A percentile compares a stretch with the other conserved stretches of the same genome.
These are phyloP conservation scores for Lactifluus echinatus DNA, from an alignment of 768 basidiomycete species.

Conservation along the genomic window DNA sequence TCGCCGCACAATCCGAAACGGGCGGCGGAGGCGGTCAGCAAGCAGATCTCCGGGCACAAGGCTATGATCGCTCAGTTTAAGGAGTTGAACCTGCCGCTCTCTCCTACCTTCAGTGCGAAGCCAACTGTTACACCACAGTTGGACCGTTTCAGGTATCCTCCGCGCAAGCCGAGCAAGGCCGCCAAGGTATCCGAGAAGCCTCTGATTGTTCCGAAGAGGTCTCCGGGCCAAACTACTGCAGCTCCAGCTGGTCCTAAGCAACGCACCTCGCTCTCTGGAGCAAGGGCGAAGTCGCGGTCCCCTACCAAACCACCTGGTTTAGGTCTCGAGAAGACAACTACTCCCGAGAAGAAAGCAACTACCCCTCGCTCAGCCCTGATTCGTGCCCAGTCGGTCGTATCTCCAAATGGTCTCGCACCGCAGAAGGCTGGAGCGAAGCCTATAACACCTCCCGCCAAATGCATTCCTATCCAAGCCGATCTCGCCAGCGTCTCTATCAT, in stretches of 20 bases:
- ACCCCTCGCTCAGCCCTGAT: not conserved
- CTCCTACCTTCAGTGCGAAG: constrained; percentile 2
- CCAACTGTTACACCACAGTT: not conserved
- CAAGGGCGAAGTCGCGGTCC: not conserved
- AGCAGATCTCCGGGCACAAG: constrained; percentile 6
- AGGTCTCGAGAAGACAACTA: not conserved
- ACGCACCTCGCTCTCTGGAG: not conserved
- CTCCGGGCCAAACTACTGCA: too few species aligned
- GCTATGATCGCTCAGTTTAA: constrained; percentile 14
- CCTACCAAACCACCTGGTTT: constrained; percentile 2
- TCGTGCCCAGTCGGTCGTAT: not conserved
- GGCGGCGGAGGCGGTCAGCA: constrained; percentile 11
- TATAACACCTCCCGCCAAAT: not conserved
- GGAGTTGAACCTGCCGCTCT: constrained; percentile 1
- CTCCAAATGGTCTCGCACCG: not conserved
- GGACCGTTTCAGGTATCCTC: not conserved
- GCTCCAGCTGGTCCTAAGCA: not conserved
- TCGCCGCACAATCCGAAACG: not conserved
- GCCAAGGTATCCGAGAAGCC: not conserved
- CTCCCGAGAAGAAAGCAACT: not conserved
- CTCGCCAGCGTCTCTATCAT: not conserved
- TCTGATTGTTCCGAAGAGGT: not conserved
- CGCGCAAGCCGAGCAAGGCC: not conserved
- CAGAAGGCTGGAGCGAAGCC: not conserved
- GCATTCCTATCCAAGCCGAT: not conserved